Conservation (phyloP, 371 early-diverging fungal genomes). For the Mucor mucedo region DNA sequence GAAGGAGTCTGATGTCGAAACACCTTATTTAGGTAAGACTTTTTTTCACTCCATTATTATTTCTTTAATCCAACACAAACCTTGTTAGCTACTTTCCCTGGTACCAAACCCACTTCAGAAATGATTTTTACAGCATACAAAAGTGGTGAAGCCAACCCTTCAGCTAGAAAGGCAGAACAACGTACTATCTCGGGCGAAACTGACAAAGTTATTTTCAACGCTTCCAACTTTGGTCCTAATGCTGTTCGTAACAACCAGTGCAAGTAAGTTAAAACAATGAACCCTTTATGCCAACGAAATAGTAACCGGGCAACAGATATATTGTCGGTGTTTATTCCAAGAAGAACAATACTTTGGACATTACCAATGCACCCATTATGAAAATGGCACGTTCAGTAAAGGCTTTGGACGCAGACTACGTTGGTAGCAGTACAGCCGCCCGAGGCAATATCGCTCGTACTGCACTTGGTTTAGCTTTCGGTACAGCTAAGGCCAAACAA, state of each 20-base stretch:
- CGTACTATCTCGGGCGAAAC: constrained; percentile 69
- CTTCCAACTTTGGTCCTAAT: constrained; percentile 68
- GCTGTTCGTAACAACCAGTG: constrained; percentile 49
- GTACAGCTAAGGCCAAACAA: constrained; percentile 85
- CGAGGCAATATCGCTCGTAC: constrained; percentile 60
- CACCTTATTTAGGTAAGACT: constrained; percentile 43
- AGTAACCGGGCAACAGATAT: constrained; percentile 53
- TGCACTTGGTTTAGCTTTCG: constrained; percentile 88
- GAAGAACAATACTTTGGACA: constrained; percentile 61
- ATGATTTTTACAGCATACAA: constrained; percentile 40
- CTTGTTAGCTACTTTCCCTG: constrained; percentile 47
- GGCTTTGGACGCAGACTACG: constrained; percentile 44
- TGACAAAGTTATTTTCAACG: constrained; percentile 75
- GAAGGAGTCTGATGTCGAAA: constrained; percentile 24
- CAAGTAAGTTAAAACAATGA: constrained; percentile 44
- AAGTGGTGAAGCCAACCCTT: constrained; percentile 15
- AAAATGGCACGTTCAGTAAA: constrained; percentile 72
- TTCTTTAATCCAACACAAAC: background rate
- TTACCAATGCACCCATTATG: constrained; percentile 72
- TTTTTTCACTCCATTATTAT: constrained; percentile 2
- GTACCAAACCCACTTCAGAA: constrained; percentile 41
- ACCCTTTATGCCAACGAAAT: no score
- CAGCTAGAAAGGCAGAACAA: constrained; percentile 27
- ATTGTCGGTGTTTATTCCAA: constrained; percentile 80
- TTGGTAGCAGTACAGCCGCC: constrained; percentile 10